Evolutionary conservation across 441 rosid species (phyloP), one percentile per base, ranked within the genome.

Genomic region (Rhodomyrtus psidioides): DNA sequence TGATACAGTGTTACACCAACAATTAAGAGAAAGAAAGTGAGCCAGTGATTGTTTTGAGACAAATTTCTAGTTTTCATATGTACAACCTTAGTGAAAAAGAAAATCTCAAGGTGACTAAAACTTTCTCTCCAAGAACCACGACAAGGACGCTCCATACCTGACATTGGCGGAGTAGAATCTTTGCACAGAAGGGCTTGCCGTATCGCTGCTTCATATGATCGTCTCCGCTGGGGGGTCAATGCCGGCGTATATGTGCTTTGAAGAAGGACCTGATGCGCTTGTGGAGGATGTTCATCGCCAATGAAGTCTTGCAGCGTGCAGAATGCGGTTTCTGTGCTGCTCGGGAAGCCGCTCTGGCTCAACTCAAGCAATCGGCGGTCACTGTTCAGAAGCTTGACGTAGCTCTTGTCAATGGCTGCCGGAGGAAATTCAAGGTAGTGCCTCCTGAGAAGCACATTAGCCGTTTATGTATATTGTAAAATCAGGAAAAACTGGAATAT

Each of bases 341-440:
- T 87, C 14, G 93, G 95, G 75, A 87, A 93, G 27, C 58, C 44
- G 27, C 84, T 83, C 7, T 27, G 85, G 60, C 85, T 89, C 65
- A 92, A 34, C n/a, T 30, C 82, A 19, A 62, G 70, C 85, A 93
- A 82, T 58, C 92, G 81, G 28, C 13, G 49, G 42, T 93, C 94
- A 14, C 65, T 84, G 21, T 87, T 88, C 13, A 93, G 55, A 46
- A 93, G 93, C 86, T 93, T 92, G 57, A 90, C 91, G 30, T 87
- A 88, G 79, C 87, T 90, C 30, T 55, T 90, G 58, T 91, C 92
- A 19, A 93, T 90, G 8, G 82, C 42, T 81, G 91, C 93, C 9
- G 91, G 82, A 9, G 91, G 93, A 82, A 90, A 92, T 39, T 49
- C 82, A n/a, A 93, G 87, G 27, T 84, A 81, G 83, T 93, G 94